phyloP scores from a whole-genome alignment of 768 basidiomycete genomes.

The Lactarius hatsudake region DNA sequence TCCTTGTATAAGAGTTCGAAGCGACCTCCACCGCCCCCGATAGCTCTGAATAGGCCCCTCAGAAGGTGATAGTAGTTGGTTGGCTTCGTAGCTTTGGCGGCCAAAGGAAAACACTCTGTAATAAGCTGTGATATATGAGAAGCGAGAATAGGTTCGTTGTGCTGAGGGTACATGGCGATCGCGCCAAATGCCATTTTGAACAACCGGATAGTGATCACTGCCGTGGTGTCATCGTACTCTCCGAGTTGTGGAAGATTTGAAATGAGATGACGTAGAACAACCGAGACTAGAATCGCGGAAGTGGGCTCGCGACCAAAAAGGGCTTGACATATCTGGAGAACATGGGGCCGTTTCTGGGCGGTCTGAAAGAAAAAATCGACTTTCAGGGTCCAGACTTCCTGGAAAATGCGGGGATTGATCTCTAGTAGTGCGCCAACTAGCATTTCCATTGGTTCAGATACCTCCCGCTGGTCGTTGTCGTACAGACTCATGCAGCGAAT shows the following conservation, averaged over 20 bases:
- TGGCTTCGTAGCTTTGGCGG: constrained; percentile 87
- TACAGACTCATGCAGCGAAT: constrained; percentile 84
- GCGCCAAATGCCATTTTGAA: constrained; percentile 96
- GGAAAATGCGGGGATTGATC: constrained; percentile 88
- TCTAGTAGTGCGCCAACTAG: constrained; percentile 71
- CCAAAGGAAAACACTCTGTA: constrained; percentile 94
- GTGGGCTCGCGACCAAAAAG: constrained; percentile 76
- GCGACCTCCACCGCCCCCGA: constrained; percentile 86
- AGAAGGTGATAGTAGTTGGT: constrained; percentile 91
- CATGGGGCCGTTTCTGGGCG: constrained; percentile 68
- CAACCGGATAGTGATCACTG: constrained; percentile 81
- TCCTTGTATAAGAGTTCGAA: constrained; percentile 96
- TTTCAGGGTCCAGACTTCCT: constrained; percentile 93
- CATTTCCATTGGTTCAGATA: constrained; percentile 82
- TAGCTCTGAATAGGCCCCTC: constrained; percentile 88
- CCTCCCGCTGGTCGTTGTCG: constrained; percentile 64
- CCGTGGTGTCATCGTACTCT: constrained; percentile 76
- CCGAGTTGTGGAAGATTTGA: constrained; percentile 80
- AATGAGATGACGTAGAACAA: constrained; percentile 83
- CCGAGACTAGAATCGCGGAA: constrained; percentile 81
- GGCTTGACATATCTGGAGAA: constrained; percentile 82
- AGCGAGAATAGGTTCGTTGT: constrained; percentile 92
- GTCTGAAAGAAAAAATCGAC: constrained; percentile 88
- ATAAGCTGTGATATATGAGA: constrained; percentile 89
- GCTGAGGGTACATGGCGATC: constrained; percentile 64